These are phyloP conservation scores for Nicotiana sylvestris DNA, from an alignment of 257 asterid species.

Conservation along the genomic window DNA sequence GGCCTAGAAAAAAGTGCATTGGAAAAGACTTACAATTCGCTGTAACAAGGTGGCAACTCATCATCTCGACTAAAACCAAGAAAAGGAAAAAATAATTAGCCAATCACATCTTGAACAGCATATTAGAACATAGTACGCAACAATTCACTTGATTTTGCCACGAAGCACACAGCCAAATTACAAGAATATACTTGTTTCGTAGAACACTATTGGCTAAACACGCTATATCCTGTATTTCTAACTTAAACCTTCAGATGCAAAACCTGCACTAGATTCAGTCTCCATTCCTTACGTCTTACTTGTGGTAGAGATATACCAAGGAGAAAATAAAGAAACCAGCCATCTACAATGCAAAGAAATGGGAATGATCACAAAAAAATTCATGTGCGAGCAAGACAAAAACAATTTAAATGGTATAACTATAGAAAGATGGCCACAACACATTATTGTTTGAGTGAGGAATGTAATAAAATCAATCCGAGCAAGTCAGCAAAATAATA, in stretches of 20 bases:
- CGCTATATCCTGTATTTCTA: neutral
- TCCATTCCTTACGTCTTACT: slow-evolving; percentile 27
- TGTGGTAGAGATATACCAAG: slow-evolving; percentile 55
- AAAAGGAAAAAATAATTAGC: no score
- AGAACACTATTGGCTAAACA: neutral
- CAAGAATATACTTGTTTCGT: neutral
- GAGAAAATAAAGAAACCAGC: slow-evolving; percentile 64
- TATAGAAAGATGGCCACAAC: neutral
- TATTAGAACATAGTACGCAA: no score
- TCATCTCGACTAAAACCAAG: no score
- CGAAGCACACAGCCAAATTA: no score
- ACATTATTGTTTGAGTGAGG: no score
- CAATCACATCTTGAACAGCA: no score
- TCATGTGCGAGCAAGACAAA: neutral
- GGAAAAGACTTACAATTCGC: no score
- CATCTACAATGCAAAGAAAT: slow-evolving; percentile 41
- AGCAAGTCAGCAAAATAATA: no score
- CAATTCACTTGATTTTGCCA: no score
- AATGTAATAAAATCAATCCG: no score
- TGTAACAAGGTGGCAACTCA: no score
- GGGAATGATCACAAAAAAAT: neutral
- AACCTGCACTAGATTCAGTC: neutral
- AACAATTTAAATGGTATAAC: neutral
- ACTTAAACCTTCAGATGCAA: neutral
- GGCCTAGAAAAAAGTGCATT: no score